Base-by-base conservation (phyloP, 2,329 filamentous ascomycete species). In the Claviceps sp. region DNA sequence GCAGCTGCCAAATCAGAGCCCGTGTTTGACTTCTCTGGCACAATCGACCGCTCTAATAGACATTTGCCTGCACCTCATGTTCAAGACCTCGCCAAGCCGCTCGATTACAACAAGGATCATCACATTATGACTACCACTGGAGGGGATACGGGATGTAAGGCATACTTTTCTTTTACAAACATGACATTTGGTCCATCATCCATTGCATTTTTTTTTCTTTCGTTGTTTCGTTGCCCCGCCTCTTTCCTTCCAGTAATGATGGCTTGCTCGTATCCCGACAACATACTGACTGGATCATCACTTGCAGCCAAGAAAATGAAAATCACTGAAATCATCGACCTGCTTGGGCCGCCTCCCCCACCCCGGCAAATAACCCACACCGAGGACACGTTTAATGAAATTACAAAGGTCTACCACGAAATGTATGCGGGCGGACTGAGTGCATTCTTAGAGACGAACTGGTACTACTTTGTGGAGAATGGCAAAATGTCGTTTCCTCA, bases 371-470 rank as follows among this genome's bases (percentile, higher is more conserved):
- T 77, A 30, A 74, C 77, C 53, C 73, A 71, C 61, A 66, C 72
- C 63, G 66, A 76, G 53, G 72, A 74, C 37, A 69, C 67, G 22
- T 61, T 86, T 48, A 79, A 82, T 59, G 83, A 88, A 62, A 81
- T 88, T 54, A 82, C 81, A 56, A 78, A 78, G 55, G 66, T 91
- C 16, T 94, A 86, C 67, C 77, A 79, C 59, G 83, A 84, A 57
- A 82, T 88, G 57, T 94, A 93, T 65, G 85, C 83, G 4, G 78
- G 77, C 1, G 85, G 82, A 7, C 77, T 93, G 47, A 83, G 87
- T 65, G 77, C 78, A 48, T 84, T 93, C 56, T 78, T 94, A 56
- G 90, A 96, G 65, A 86, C 88, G 6, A 77, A 75, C 30, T 97
- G 90, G 90, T 96, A 88, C 69, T 79, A 72, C 54, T 71, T 74